phyloP scores from a whole-genome alignment of 2,329 filamentous ascomycete species.

The Hymenoscyphus repandus region DNA sequence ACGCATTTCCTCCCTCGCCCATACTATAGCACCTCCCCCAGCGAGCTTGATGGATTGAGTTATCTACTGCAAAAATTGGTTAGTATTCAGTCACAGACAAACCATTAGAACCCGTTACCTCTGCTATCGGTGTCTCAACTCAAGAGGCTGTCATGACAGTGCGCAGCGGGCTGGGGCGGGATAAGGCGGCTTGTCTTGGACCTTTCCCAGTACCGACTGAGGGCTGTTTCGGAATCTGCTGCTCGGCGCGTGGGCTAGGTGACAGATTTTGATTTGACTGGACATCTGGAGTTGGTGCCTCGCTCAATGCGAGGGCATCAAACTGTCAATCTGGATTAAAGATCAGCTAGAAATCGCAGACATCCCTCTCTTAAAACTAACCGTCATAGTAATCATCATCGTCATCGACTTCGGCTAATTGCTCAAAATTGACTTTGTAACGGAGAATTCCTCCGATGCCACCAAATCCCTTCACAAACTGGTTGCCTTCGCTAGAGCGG shows the following conservation, averaged over 20 bases:
- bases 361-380: conserved; percentile 25
- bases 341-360: conserved; percentile 10
- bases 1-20: conserved; percentile 6
- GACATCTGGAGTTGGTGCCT: conserved; percentile 71
- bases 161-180: conserved; percentile 63
- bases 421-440: conserved; percentile 99
- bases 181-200: conserved; percentile 37
- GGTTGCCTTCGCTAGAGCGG: conserved; percentile 95
- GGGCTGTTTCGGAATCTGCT: conserved; percentile 40
- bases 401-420: conserved; percentile 85
- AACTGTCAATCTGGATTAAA: conserved; percentile 70
- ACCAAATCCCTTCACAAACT: conserved; percentile 99
- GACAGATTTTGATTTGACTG: conserved; percentile 37
- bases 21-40: not conserved
- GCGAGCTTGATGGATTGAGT: conserved; percentile 5
- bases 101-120: conserved; percentile 13
- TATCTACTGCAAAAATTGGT: conserved; percentile 5
- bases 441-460: conserved; percentile 95
- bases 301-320: conserved; percentile 80
- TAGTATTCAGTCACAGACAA: conserved; percentile 4
- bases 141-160: conserved; percentile 53
- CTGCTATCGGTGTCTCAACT: conserved; percentile 27
- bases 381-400: conserved; percentile 89
- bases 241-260: conserved; percentile 38
- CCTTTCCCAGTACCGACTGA: conserved; percentile 32